A percentile compares a stretch with the other conserved stretches of the same genome.
These are phyloP conservation scores for Fusarium sarcochroum DNA, from an alignment of 2,329 filamentous ascomycete genomes.

Conservation along the genomic window DNA sequence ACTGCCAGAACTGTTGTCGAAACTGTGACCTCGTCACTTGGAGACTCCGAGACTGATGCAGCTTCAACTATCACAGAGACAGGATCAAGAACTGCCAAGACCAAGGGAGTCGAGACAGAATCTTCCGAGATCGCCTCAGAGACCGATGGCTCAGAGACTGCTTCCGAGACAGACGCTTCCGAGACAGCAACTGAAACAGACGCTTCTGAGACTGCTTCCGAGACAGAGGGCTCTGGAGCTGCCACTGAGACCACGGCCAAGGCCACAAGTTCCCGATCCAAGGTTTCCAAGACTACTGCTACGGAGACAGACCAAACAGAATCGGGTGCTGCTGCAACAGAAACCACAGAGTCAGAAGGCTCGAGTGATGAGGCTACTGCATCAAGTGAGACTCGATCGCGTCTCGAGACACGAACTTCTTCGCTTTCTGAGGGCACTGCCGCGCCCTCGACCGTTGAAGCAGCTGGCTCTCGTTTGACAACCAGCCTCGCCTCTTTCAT, in stretches of 20 bases:
- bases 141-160: slow-evolving; percentile 1
- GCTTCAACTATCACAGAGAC: slow-evolving; percentile 30
- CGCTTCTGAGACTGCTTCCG: slow-evolving; percentile 1
- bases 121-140: slow-evolving; percentile 5
- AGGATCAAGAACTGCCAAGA: slow-evolving; percentile 20
- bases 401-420: slow-evolving; percentile 43
- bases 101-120: slow-evolving; percentile 14
- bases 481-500: slow-evolving; percentile 35
- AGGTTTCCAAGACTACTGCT: neutral
- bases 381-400: slow-evolving; percentile 22
- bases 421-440: slow-evolving; percentile 21
- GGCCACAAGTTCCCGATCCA: slow-evolving; percentile 5
- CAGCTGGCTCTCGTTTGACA: slow-evolving; percentile 39
- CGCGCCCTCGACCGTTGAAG: slow-evolving; percentile 36
- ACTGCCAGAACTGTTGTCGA: slow-evolving; percentile 3
- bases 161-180: neutral
- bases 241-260: slow-evolving; percentile 18
- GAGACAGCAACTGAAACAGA: slow-evolving; percentile 1
- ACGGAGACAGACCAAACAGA: slow-evolving; percentile 2
- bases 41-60: slow-evolving; percentile 29
- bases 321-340: slow-evolving; percentile 3
- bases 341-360: slow-evolving; percentile 15
- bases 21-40: slow-evolving; percentile 14
- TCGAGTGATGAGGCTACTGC: slow-evolving; percentile 4
- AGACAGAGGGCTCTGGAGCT: slow-evolving; percentile 10